Evolutionary conservation across 164 flowering plant genomes (phyloP), one percentile per base, ranked within the genome.

Genomic region (Stephania cephalantha): DNA sequence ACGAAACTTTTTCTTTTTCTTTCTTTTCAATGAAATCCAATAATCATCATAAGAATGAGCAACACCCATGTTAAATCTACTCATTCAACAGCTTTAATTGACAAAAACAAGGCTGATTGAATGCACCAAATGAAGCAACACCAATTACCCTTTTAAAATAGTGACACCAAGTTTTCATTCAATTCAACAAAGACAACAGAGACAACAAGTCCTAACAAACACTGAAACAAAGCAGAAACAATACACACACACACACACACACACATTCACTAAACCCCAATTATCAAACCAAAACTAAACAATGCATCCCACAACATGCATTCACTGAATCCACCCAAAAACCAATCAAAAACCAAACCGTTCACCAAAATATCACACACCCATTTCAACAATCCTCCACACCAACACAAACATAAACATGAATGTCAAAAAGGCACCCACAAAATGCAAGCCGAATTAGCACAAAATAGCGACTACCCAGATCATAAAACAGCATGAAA

Each of bases 401-500:
- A 73, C 44, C 10, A 73, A 53, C 10, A 35, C 15, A 55, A 35
- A 4, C 66, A 69, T n/a, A 69, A 69, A 1, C 31, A 18, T 8
- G 31, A 76, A 64, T 73, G 0, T 1, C 20, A 58, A 58, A 58
- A 58, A 25, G 25, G 25, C 25, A 2, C 17, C 64, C 17, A 15
- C 17, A 15, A 50, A 58, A 58, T 58, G 5, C 64, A 58, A 58
- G 64, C 64, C 64, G 6, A 58, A 18, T 58, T 18, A 58, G 20
- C 20, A 58, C 8, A 58, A n/a, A 58, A 7, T 15, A 58, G 22
- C 17, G 6, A n/a, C 65, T 5, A 17, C 65, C 65, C 81, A 81
- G 74, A 81, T 79, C 79, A 78, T 46, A 68, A 75, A 81, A 77
- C 45, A 76, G 70, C 75, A 46, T 50, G 31, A 73, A 46, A 58